Base-by-base conservation (phyloP, 176 grass and related monocot species). In the Oryza brachyantha region DNA sequence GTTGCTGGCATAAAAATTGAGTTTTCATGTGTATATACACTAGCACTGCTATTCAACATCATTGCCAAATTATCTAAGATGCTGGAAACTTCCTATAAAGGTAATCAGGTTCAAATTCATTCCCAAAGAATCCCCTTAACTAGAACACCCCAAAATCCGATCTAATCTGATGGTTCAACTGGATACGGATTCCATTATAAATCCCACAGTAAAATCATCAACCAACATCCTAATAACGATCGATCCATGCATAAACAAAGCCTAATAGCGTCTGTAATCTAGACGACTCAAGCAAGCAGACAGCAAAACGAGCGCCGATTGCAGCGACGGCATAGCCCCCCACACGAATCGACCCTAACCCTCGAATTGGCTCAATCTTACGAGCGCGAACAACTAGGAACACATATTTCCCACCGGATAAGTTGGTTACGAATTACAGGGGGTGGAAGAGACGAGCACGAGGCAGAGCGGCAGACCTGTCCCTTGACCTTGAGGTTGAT, bases 401-500 rank as follows among this genome's bases (percentile, higher is more conserved):
- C n/a, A n/a, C n/a, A n/a, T n/a, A n/a, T n/a, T n/a, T n/a, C n/a
- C n/a, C n/a, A 41, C n/a, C 4, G 22, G 6, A 42, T 16, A 69
- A 42, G 22, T 8, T 22, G 19, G 8, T 4, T 37, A 50, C 16
- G 46, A 29, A 27, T 32, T 21, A 27, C 3, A 68, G 31, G 31
- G 4, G 31, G 31, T n/a, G 31, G 31, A 4, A 32, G 31, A 32
- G 31, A 32, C 3, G 4, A 32, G 31, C 0, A 66, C 46, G 17
- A 16, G 32, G 26, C 14, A 27, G 58, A 19, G 62, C 66, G 9
- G 21, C 54, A 74, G 14, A 85, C 91, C 88, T 93, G 85, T 7
- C 91, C 88, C 74, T 93, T 93, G 70, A 93, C 88, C 78, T 88
- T 93, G 13, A 93, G 91, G 21, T 93, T 93, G 88, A 90, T 90